A percentile compares a stretch with the other conserved stretches of the same genome.
phyloP scores from a whole-genome alignment of 106 monocot species.

The Dioscorea alata region DNA sequence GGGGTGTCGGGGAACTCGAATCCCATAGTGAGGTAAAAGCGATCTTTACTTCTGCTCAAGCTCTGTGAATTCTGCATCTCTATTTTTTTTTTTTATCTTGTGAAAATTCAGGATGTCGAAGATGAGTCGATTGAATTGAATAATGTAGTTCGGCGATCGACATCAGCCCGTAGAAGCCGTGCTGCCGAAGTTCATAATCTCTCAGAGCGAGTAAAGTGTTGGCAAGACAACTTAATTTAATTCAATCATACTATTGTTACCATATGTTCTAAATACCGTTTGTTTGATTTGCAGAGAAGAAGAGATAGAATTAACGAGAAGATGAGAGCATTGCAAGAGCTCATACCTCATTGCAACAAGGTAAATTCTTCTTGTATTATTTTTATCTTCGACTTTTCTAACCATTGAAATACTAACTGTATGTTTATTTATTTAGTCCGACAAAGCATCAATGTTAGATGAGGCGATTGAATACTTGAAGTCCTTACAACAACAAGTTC shows the following conservation, averaged over 20 bases:
- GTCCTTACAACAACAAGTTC: conserved; percentile 73
- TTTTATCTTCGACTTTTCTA: too few species aligned
- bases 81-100: too few species aligned
- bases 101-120: conserved; percentile 47
- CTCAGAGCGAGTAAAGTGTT: conserved; percentile 68
- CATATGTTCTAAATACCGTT: not conserved
- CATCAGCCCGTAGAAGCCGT: conserved; percentile 57
- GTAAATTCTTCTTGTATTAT: conserved; percentile 16
- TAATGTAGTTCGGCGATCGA: conserved; percentile 24
- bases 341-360: conserved; percentile 95
- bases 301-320: conserved; percentile 95
- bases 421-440: conserved; percentile 31
- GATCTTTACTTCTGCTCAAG: too few species aligned
- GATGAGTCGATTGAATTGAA: conserved; percentile 43
- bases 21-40: conserved; percentile 66
- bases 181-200: conserved; percentile 94
- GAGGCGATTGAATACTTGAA: conserved; percentile 88
- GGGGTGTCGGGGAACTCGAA: conserved; percentile 49
- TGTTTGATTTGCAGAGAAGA: conserved; percentile 54
- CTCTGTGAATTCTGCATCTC: too few species aligned
- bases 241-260: not conserved
- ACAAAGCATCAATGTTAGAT: conserved; percentile 88
- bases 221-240: not conserved
- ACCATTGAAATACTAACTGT: not conserved
- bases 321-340: conserved; percentile 93